These are phyloP conservation scores for Metschnikowia proteae DNA, from an alignment of 805 yeast species.

Conservation along the genomic window DNA sequence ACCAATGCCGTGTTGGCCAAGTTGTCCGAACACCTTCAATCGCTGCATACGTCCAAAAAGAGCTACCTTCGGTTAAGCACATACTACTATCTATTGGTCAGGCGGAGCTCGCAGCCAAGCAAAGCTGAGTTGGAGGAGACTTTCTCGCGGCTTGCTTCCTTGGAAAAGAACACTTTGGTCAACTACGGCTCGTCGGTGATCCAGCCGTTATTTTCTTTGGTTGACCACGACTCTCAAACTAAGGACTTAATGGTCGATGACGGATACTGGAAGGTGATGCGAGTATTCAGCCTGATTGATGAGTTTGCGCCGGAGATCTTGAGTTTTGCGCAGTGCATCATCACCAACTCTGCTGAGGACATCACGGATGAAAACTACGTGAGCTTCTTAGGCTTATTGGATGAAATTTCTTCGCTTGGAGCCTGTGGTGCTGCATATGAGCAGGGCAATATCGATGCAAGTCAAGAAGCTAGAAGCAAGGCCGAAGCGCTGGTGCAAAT, in stretches of 20 bases:
- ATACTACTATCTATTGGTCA: conserved; percentile 48
- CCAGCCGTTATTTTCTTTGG: conserved; percentile 48
- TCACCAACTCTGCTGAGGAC: conserved; percentile 29
- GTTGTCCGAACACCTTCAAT: conserved; percentile 12
- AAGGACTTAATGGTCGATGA: conserved; percentile 32
- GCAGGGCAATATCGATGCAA: conserved; percentile 38
- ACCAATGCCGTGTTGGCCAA: conserved; percentile 17
- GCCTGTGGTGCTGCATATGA: conserved; percentile 78
- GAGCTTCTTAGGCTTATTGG: conserved; percentile 65
- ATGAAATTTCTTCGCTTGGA: conserved; percentile 78
- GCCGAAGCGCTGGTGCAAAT: conserved; percentile 46
- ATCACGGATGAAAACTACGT: conserved; percentile 53
- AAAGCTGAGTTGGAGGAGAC: conserved; percentile 12
- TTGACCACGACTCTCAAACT: conserved; percentile 40
- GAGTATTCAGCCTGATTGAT: conserved; percentile 45
- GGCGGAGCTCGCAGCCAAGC: conserved; percentile 23
- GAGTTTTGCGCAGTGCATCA: conserved; percentile 42
- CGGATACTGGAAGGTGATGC: conserved; percentile 52
- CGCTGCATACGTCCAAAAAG: conserved; percentile 25
- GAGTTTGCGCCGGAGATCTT: conserved; percentile 43
- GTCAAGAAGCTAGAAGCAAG: conserved; percentile 41
- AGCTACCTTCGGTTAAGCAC: conserved; percentile 44
- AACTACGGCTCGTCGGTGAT: conserved; percentile 44
- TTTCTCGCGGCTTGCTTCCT: conserved; percentile 5
- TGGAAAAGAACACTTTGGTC: conserved; percentile 42